A percentile compares a stretch with the other conserved stretches of the same genome.
These are phyloP conservation scores for Magnusiomyces paraingens DNA, from an alignment of 1,139 yeast genomes.

Conservation along the genomic window DNA sequence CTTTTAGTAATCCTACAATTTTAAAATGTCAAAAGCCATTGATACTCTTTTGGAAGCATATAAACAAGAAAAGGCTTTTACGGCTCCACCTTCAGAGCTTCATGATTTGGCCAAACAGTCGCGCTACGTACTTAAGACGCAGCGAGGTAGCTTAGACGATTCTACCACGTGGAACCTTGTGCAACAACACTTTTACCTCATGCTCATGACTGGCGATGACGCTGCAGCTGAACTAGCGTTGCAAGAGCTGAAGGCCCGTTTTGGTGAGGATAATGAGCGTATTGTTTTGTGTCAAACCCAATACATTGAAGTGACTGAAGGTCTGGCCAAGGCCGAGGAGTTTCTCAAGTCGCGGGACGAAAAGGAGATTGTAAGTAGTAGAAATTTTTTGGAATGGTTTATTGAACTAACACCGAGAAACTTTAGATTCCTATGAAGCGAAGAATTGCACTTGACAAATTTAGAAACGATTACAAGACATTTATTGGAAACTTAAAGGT, in stretches of 20 bases:
- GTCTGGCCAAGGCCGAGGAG: slow-evolving; percentile 40
- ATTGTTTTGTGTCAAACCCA: slow-evolving; percentile 51
- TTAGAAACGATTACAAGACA: slow-evolving; percentile 28
- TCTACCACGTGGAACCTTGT: slow-evolving; percentile 52
- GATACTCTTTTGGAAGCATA: neutral
- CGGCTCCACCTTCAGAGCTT: slow-evolving; percentile 20
- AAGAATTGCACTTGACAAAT: slow-evolving; percentile 32
- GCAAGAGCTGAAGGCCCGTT: slow-evolving; percentile 59
- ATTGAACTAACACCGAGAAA: neutral
- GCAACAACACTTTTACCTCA: slow-evolving; percentile 67
- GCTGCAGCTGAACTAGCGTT: slow-evolving; percentile 61
- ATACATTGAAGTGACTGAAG: slow-evolving; percentile 51
- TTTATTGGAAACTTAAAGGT: slow-evolving; percentile 47
- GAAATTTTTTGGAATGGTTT: neutral
- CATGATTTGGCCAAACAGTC: slow-evolving; percentile 27
- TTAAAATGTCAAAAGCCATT: neutral
- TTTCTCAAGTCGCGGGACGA: slow-evolving; percentile 30
- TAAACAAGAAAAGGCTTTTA: slow-evolving; percentile 13
- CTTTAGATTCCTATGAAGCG: slow-evolving; percentile 31
- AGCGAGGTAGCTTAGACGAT: slow-evolving; percentile 35
- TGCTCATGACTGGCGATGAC: slow-evolving; percentile 60
- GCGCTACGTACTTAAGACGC: slow-evolving; percentile 31
- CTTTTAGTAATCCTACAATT: neutral
- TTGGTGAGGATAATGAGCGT: slow-evolving; percentile 50
- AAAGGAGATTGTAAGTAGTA: slow-evolving; percentile 27